Conservation (phyloP, 2,329 filamentous ascomycete species). For the Neocucurbitaria cava region DNA sequence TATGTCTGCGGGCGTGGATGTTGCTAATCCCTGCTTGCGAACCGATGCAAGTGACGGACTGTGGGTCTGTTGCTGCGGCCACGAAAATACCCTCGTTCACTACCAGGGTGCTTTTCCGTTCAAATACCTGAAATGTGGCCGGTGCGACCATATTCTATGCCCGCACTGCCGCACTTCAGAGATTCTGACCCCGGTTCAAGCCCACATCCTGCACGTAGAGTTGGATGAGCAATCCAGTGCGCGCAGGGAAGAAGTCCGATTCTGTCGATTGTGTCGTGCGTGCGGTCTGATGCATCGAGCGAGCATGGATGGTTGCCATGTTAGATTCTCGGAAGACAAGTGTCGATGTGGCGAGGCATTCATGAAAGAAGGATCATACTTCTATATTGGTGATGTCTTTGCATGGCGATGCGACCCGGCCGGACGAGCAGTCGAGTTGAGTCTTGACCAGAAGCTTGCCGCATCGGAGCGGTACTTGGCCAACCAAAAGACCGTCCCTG, state of each 20-base stretch:
- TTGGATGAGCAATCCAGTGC: not conserved
- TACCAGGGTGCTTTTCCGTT: conserved; percentile 1
- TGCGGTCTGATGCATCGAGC: not conserved
- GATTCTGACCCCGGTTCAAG: not conserved
- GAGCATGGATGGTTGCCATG: not conserved
- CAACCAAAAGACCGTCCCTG: too few relatives aligned
- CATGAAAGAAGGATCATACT: not conserved
- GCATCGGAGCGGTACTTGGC: not conserved
- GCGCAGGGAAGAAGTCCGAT: not conserved
- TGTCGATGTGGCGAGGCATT: not conserved
- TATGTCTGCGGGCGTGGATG: not conserved
- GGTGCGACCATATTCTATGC: not conserved
- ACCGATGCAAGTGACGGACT: not conserved
- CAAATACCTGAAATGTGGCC: not conserved
- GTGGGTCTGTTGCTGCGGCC: not conserved
- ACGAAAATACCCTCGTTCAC: not conserved
- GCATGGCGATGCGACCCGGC: not conserved
- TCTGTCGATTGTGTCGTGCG: not conserved
- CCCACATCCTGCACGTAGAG: not conserved
- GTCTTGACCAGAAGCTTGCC: not conserved
- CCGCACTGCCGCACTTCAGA: not conserved
- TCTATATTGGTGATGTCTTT: not conserved
- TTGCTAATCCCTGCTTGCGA: not conserved
- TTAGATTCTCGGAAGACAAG: not conserved
- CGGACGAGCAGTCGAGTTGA: not conserved